Evolutionary conservation across 257 asterid species (phyloP), one percentile per base, ranked within the genome.

Genomic region (Oldenlandia corymbosa): DNA sequence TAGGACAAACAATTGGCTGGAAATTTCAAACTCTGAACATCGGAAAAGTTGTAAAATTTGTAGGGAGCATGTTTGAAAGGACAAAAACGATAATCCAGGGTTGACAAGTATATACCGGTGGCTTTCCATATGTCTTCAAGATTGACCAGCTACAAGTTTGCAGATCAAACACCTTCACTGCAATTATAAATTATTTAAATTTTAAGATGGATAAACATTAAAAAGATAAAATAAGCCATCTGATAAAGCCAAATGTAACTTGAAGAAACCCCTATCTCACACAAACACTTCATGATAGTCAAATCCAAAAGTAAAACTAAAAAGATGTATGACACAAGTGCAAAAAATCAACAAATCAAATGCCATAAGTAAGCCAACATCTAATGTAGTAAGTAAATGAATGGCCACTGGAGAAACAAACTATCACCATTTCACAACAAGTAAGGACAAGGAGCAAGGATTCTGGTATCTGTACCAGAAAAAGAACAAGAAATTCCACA

Each of bases 51-150:
- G 11, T 20, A 67, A 13, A 27, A 36, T 31, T 36, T 55, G 23
- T 13, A 55, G 43, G 51, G 34, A 75, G 13, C 52, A 42, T 11
- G 47, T 45, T 67, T 45, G 52, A 39, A 63, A 54, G 37, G 55
- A 49, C 31, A 23, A 59, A 20, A 41, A 68, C 43, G 54, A 69
- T 63, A 32, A 62, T 57, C 49, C 30, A 49, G 67, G 64, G 57
- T 53, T 28, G 53, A 64, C 54, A 41, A 71, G 60, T 66, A 61
- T 43, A 54, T 90, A 93, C 99, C 78, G 96, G 99, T 52, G 99
- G 94, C 77, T 84, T 90, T 78, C 97, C 97, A 62, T 85, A 85
- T 60, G 99, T 93, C 87, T 87, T 90, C 91, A 93, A 80, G 71
- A 80, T 77, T 50, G 97, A 85, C 97, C 97, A 93, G 55, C 84